Evolutionary conservation across 768 basidiomycete genomes (phyloP).

Genomic region (Hypholoma sublateritium): DNA sequence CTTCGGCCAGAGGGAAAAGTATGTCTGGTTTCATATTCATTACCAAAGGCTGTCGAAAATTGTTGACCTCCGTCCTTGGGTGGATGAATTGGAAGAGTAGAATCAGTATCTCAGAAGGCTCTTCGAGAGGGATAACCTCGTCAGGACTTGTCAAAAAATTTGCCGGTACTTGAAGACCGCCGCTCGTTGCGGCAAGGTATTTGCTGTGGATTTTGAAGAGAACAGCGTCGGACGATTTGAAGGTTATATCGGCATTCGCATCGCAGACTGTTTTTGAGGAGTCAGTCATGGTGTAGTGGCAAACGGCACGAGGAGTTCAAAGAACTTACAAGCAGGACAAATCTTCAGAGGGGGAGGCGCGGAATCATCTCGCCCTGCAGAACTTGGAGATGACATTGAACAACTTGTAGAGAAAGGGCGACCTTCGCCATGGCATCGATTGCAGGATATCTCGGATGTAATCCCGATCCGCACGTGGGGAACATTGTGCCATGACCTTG

Average conservation of each 20-base stretch:
- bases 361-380: too few relatives aligned
- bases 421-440: too few relatives aligned
- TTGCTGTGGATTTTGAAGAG: conserved; percentile 5
- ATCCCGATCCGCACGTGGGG: too few relatives aligned
- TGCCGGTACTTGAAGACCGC: conserved; percentile 1
- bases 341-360: too few relatives aligned
- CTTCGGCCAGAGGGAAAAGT: conserved; percentile 18
- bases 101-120: conserved; percentile 6
- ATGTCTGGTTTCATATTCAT: conserved; percentile 1
- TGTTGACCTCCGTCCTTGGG: background rate
- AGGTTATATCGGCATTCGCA: conserved; percentile 9
- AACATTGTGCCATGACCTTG: too few relatives aligned
- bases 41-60: conserved; percentile 6
- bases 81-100: conserved; percentile 15
- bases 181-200: conserved; percentile 6
- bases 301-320: too few relatives aligned
- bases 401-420: too few relatives aligned
- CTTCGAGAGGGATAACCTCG: conserved; percentile 2
- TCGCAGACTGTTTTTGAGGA: conserved; percentile 1
- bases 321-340: too few relatives aligned
- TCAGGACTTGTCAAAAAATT: background rate
- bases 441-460: too few relatives aligned
- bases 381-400: too few relatives aligned
- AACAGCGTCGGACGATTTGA: conserved; percentile 13
- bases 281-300: too few relatives aligned